Conservation (phyloP, 305 asterid genomes). For the Andrographis paniculata region DNA sequence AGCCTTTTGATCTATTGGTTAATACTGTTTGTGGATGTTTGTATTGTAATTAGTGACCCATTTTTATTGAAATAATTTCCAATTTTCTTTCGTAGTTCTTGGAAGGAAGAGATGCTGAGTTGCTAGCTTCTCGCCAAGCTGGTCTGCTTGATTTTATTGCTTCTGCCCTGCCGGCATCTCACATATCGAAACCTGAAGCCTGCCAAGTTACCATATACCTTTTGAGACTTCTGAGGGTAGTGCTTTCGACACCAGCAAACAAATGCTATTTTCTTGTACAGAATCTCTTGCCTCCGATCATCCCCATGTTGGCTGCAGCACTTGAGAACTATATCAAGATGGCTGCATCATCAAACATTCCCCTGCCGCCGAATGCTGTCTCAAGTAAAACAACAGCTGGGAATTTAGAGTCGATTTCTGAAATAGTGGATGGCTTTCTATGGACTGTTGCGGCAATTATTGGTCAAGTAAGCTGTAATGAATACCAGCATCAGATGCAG, state of each 20-base stretch:
- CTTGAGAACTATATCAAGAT: constrained; percentile 87
- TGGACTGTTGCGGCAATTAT: constrained; percentile 74
- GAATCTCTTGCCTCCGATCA: constrained; percentile 90
- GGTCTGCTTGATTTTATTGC: constrained; percentile 97
- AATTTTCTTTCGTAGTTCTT: constrained; percentile 42
- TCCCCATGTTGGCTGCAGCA: constrained; percentile 94
- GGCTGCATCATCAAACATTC: constrained; percentile 70
- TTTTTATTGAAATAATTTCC: constrained; percentile 16
- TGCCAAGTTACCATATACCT: constrained; percentile 82
- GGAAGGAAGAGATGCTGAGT: constrained; percentile 94
- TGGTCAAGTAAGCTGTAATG: constrained; percentile 60
- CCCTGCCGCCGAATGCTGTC: constrained; percentile 42
- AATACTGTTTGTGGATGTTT: constrained; percentile 6
- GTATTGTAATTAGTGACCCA: constrained; percentile 18
- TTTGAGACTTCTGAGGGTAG: constrained; percentile 74
- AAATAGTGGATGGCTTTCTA: constrained; percentile 75
- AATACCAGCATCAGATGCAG: constrained; percentile 73
- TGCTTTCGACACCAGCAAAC: constrained; percentile 52
- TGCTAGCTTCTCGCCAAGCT: constrained; percentile 95
- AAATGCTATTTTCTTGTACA: constrained; percentile 88
- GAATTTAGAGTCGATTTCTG: constrained; percentile 63
- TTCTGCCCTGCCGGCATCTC: constrained; percentile 97
- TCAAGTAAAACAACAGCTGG: constrained; percentile 54
- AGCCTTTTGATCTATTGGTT: constrained; percentile 7
- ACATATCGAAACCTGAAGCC: constrained; percentile 92